Base-by-base conservation (phyloP, 2,329 filamentous ascomycete species). In the Colletotrichum trifolii region DNA sequence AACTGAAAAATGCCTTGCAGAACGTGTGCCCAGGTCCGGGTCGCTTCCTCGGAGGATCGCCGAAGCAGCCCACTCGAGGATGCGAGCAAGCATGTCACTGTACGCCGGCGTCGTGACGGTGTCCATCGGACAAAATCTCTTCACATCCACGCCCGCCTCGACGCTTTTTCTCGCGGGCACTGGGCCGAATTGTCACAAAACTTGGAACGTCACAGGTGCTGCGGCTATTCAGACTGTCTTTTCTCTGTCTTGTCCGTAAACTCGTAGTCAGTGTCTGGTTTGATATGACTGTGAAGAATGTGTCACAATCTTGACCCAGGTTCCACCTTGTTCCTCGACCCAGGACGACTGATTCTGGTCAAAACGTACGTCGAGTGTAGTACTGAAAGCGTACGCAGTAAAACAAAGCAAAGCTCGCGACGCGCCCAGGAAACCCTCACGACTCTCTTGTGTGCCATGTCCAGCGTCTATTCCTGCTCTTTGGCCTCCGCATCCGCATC, bases 381-480 rank as follows among this genome's bases (percentile, higher is more conserved):
- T 25, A 25, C 25, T 25, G 25, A 25, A 25, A 25, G 25, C 25
- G 25, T 5, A 2, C 25, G 25, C 25, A 25, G 25, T 25, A 4
- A 4, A 4, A 5, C 4, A 25, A 5, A 25, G 4, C 25, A 25
- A 25, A 25, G 25, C 25, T n/a, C 46, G 62, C 52, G 40, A 62
- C 46, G 58, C 47, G 47, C 58, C 52, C 42, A 56, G 43, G 46
- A 62, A 56, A 56, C 50, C 6, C 43, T 56, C 58, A 12, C 43
- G 35, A 15, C 17, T n/a, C 4, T 59, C 42, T 43, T 25, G 35
- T 53, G 46, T 40, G 6, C 17, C 36, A 45, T 25, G 3, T 40
- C 34, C 40, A 52, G 10, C 25, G 7, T 50, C 36, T 53, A 57
- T 59, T 65, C 58, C 58, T 49, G 48, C 58, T 62, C 62, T 55